Percentiles rank a stretch among this genome's conserved stretches.
phyloP scores from a whole-genome alignment of 305 asterid species.

The Euphrasia arctica region DNA sequence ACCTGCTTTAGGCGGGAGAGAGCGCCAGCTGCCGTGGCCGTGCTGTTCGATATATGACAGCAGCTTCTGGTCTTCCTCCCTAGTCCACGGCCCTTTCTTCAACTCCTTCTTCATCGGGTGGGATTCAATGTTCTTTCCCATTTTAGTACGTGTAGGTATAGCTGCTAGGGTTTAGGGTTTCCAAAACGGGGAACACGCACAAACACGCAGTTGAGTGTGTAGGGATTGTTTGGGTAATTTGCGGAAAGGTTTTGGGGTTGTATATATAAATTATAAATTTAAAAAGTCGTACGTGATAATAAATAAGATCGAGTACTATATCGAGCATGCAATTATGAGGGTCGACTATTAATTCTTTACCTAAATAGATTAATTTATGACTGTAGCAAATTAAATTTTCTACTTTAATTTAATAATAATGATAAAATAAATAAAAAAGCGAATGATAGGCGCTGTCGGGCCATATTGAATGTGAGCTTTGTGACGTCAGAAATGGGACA shows the following conservation, averaged over 20 bases:
- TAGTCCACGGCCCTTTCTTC: slow-evolving; percentile 73
- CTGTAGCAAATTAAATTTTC: neutral
- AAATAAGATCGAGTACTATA: neutral
- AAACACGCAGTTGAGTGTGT: slow-evolving; percentile 3
- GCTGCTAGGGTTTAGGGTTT: neutral
- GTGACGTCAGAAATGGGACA: too few relatives aligned
- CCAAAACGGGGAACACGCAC: neutral
- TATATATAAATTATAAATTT: neutral
- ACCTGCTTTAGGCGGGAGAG: slow-evolving; percentile 62
- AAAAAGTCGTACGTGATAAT: neutral
- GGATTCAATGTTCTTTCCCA: slow-evolving; percentile 27
- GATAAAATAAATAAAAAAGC: too few relatives aligned
- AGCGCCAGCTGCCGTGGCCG: slow-evolving; percentile 68
- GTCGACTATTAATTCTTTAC: slow-evolving; percentile 24
- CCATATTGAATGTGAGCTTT: too few relatives aligned
- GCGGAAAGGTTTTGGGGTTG: neutral
- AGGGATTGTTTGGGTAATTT: neutral
- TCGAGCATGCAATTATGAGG: neutral
- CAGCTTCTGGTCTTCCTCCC: slow-evolving; percentile 61
- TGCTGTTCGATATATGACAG: slow-evolving; percentile 40
- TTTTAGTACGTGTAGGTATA: slow-evolving; percentile 6
- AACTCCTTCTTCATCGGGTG: slow-evolving; percentile 26
- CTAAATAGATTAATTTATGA: slow-evolving; percentile 37
- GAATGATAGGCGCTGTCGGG: too few relatives aligned
- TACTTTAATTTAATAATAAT: too few relatives aligned